Percentiles rank a stretch among this genome's conserved stretches.
phyloP scores from a whole-genome alignment of 176 grass and related monocot genomes.

The Juncus inflexus region DNA sequence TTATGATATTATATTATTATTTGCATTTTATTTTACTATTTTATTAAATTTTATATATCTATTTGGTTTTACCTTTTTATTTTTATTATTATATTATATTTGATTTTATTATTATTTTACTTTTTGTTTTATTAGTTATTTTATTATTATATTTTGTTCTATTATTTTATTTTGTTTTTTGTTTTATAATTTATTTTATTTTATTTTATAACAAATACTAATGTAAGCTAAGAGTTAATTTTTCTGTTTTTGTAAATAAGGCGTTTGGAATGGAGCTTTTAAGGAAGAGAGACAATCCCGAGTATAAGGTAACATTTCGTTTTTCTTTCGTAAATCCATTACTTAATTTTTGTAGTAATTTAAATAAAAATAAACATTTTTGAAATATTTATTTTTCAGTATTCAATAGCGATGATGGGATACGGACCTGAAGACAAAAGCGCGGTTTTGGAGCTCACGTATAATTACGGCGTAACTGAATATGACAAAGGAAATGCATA shows the following conservation, averaged over 20 bases:
- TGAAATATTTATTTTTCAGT: constrained; percentile 35
- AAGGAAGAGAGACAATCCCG: constrained; percentile 77
- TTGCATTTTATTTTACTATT: too few relatives aligned
- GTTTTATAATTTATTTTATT: too few relatives aligned
- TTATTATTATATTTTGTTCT: neutral
- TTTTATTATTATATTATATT: neutral
- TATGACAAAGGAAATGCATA: constrained; percentile 93
- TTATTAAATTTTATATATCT: too few relatives aligned
- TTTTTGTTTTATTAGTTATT: neutral
- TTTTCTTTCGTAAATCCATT: constrained; percentile 13
- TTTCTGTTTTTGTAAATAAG: constrained; percentile 40
- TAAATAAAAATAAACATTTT: neutral
- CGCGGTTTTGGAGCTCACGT: constrained; percentile 85
- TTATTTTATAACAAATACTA: too few relatives aligned
- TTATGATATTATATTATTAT: too few relatives aligned
- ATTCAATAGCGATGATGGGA: constrained; percentile 95
- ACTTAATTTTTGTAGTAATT: neutral
- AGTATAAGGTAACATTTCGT: constrained; percentile 60
- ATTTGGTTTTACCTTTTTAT: too few relatives aligned
- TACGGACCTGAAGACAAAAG: constrained; percentile 98
- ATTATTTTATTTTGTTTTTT: constrained; percentile 13
- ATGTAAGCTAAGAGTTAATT: too few relatives aligned
- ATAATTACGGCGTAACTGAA: constrained; percentile 85
- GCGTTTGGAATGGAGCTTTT: constrained; percentile 99
- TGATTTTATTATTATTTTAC: neutral